phyloP scores from a whole-genome alignment of 768 basidiomycete genomes.

The Amanita rimosa region DNA sequence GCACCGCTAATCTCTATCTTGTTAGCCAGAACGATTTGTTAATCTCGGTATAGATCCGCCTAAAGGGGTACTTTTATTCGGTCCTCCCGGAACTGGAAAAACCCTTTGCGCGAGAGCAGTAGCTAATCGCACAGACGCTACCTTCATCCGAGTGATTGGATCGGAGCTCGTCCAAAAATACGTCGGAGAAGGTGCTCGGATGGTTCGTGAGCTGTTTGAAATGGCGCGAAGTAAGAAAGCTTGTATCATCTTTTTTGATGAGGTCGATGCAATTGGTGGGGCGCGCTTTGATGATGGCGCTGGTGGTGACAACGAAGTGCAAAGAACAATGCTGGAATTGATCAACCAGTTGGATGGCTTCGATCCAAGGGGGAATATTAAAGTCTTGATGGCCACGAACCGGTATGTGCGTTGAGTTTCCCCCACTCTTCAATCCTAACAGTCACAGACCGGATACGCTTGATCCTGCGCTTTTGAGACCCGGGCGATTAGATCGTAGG shows the following conservation, averaged over 20 bases:
- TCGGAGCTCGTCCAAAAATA: constrained; percentile 99
- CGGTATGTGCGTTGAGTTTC: constrained; percentile 35
- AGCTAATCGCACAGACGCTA: constrained; percentile 96
- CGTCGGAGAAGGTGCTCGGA: constrained; percentile 96
- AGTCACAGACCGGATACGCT: constrained; percentile 82
- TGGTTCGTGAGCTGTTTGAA: constrained; percentile 98
- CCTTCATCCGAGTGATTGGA: constrained; percentile 98
- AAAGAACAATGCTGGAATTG: constrained; percentile 97
- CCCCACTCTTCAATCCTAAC: not conserved
- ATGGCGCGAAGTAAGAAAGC: constrained; percentile 99
- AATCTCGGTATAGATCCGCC: constrained; percentile 98
- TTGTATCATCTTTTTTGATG: constrained; percentile 99
- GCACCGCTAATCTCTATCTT: constrained; percentile 10
- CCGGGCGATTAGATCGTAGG: constrained; percentile 93
- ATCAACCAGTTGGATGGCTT: constrained; percentile 99
- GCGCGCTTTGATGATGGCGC: constrained; percentile 98
- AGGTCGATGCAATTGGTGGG: constrained; percentile 96
- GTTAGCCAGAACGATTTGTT: constrained; percentile 95
- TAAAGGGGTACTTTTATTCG: constrained; percentile 93
- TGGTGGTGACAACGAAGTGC: constrained; percentile 98
- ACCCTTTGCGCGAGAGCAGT: constrained; percentile 97
- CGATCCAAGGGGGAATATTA: constrained; percentile 98
- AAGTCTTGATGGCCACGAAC: constrained; percentile 99
- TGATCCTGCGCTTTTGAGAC: constrained; percentile 91
- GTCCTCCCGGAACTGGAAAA: constrained; percentile 97